A percentile compares a stretch with the other conserved stretches of the same genome.
Evolutionary conservation across 208 protist genomes (phyloP).

Genomic region (Lotmaria passim): DNA sequence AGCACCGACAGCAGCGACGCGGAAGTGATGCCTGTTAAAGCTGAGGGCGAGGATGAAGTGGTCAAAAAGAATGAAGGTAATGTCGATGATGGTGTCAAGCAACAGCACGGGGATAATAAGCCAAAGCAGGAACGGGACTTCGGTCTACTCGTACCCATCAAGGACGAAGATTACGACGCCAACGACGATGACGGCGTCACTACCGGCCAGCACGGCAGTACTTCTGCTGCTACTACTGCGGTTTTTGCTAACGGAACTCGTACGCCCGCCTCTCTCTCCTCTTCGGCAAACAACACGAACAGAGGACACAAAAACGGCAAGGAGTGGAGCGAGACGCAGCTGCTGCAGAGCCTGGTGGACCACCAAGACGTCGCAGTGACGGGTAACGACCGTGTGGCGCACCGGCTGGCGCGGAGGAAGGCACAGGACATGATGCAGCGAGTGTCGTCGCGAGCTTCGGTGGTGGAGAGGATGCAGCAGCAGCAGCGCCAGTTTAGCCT

Average conservation of each 20-base stretch:
- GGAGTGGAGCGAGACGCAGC: constrained; percentile 23
- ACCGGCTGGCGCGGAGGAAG: constrained; percentile 54
- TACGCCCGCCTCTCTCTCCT: too few species aligned
- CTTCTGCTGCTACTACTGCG: too few species aligned
- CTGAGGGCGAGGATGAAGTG: not conserved
- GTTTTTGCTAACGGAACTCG: too few species aligned
- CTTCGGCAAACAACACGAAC: too few species aligned
- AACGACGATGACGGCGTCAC: not conserved
- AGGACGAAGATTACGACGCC: constrained; percentile 14
- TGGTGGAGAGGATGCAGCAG: constrained; percentile 21
- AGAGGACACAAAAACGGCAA: not conserved
- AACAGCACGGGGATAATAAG: not conserved
- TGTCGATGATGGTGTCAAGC: not conserved
- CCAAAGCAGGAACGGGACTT: constrained; percentile 34
- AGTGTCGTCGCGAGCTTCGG: constrained; percentile 17
- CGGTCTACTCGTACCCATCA: constrained; percentile 31
- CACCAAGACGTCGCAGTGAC: constrained; percentile 46
- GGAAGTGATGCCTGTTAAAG: not conserved
- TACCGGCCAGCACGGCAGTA: not conserved
- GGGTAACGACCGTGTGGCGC: constrained; percentile 45
- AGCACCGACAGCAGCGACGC: not conserved
- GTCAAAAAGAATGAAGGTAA: not conserved
- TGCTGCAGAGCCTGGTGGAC: constrained; percentile 70
- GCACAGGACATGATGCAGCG: constrained; percentile 63
- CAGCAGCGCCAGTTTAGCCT: constrained; percentile 48